Conservation (phyloP, 768 basidiomycete genomes). For the Auricularia heimuer region DNA sequence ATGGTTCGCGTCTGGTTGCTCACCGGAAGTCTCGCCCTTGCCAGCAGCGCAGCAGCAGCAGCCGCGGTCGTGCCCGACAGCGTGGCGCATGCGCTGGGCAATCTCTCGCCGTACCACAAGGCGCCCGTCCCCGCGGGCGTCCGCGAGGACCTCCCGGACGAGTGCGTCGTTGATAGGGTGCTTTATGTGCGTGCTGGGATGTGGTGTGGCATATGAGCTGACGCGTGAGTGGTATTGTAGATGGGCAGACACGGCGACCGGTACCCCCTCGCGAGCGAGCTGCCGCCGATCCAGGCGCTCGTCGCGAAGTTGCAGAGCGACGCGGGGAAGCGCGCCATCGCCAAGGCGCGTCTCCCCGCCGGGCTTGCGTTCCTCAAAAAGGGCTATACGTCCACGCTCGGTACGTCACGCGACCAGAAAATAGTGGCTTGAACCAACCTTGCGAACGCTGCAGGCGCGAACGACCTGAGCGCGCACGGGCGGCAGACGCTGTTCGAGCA, state of each 20-base stretch:
- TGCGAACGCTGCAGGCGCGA: slow-evolving; percentile 3
- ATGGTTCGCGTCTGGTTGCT: too few relatives aligned
- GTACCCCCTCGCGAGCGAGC: slow-evolving; percentile 25
- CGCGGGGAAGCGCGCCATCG: slow-evolving; percentile 13
- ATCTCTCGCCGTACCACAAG: slow-evolving; percentile 28
- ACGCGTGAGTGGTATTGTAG: slow-evolving; percentile 13
- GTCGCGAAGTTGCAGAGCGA: slow-evolving; percentile 21
- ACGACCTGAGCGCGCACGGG: slow-evolving; percentile 29
- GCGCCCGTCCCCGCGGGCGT: slow-evolving; percentile 22
- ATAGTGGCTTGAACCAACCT: background rate
- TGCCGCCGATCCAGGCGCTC: slow-evolving; percentile 25
- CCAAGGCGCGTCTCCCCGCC: slow-evolving; percentile 21
- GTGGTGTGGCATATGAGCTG: background rate
- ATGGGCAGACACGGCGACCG: slow-evolving; percentile 35
- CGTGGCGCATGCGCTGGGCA: slow-evolving; percentile 18
- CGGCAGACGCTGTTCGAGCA: slow-evolving; percentile 31
- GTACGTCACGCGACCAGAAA: slow-evolving; percentile 3
- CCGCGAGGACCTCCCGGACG: slow-evolving; percentile 22
- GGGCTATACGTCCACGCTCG: slow-evolving; percentile 26
- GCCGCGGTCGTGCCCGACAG: background rate
- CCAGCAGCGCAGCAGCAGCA: too few relatives aligned
- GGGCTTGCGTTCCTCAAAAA: slow-evolving; percentile 28
- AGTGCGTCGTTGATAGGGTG: slow-evolving; percentile 31
- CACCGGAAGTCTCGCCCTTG: too few relatives aligned
- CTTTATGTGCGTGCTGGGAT: slow-evolving; percentile 22